Percentiles rank a stretch among this genome's conserved stretches.
phyloP scores from a whole-genome alignment of 2,329 filamentous ascomycete genomes.

The Alternaria novae-zelandiae region DNA sequence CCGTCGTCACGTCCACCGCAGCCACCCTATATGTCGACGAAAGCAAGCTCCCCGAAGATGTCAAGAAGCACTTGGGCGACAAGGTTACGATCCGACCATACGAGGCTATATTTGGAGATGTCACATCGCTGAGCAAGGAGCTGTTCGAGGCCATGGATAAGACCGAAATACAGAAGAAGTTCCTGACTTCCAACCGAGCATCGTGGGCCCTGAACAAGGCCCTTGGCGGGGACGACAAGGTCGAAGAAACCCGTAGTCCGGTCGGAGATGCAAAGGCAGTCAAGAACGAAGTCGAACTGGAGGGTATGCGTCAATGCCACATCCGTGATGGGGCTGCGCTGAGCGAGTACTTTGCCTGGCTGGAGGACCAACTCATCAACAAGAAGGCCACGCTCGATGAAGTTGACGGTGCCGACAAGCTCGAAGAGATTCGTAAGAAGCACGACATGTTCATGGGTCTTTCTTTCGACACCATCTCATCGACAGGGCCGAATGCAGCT shows the following conservation, averaged over 20 bases:
- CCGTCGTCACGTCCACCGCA: constrained; percentile 76
- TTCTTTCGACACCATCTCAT: constrained; percentile 95
- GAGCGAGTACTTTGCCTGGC: constrained; percentile 93
- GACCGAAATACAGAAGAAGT: constrained; percentile 62
- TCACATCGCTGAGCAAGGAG: constrained; percentile 66
- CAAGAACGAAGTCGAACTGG: constrained; percentile 88
- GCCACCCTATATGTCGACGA: constrained; percentile 86
- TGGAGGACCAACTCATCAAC: constrained; percentile 83
- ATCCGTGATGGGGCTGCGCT: constrained; percentile 90
- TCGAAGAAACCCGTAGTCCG: constrained; percentile 86
- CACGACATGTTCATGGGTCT: constrained; percentile 82
- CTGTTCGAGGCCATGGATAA: constrained; percentile 44
- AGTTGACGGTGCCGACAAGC: constrained; percentile 87
- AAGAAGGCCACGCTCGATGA: constrained; percentile 81
- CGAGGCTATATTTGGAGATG: constrained; percentile 77
- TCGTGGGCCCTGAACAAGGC: constrained; percentile 92
- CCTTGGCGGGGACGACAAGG: constrained; percentile 81
- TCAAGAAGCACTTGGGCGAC: constrained; percentile 71
- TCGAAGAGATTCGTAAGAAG: constrained; percentile 75
- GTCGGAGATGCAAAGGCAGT: constrained; percentile 90
- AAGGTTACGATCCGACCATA: constrained; percentile 82
- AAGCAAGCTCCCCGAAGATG: constrained; percentile 74
- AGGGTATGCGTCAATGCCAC: constrained; percentile 93
- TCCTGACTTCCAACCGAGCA: constrained; percentile 83
- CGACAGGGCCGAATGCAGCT: constrained; percentile 88